Percentiles rank a stretch among this genome's conserved stretches.
Conservation (phyloP, 805 yeast genomes). For the Lachancea sp. region DNA sequence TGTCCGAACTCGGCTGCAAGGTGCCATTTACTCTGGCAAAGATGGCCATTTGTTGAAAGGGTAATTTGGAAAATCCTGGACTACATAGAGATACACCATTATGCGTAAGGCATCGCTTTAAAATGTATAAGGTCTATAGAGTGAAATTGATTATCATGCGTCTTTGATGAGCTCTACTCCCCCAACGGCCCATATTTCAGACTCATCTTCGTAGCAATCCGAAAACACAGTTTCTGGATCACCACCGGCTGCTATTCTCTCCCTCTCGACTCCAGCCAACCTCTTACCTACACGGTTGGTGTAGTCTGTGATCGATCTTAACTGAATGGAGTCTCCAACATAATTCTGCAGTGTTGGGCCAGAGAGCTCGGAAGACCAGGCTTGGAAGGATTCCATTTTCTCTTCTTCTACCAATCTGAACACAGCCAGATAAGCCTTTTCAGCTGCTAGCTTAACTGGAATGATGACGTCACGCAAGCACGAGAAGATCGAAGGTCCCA, state of each 20-base stretch:
- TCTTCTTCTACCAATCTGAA: slow-evolving; percentile 68
- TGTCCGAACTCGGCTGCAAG: slow-evolving; percentile 16
- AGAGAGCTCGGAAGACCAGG: slow-evolving; percentile 52
- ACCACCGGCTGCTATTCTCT: slow-evolving; percentile 83
- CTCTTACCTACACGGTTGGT: slow-evolving; percentile 85
- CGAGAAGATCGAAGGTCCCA: slow-evolving; percentile 71
- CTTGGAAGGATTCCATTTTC: slow-evolving; percentile 44
- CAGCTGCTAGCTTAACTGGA: slow-evolving; percentile 92
- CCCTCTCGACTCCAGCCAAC: slow-evolving; percentile 81
- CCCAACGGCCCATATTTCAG: slow-evolving; percentile 85
- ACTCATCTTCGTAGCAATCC: slow-evolving; percentile 80
- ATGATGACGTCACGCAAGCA: slow-evolving; percentile 83
- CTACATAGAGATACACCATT: slow-evolving; percentile 8
- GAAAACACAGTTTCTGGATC: slow-evolving; percentile 79
- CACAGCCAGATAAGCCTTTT: slow-evolving; percentile 72
- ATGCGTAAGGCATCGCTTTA: background rate
- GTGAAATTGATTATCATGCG: slow-evolving; percentile 1
- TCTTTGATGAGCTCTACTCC: slow-evolving; percentile 42
- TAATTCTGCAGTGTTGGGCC: slow-evolving; percentile 35
- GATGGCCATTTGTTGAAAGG: slow-evolving; percentile 16
- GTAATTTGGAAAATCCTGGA: slow-evolving; percentile 24
- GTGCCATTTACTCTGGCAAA: slow-evolving; percentile 29
- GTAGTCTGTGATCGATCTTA: slow-evolving; percentile 80
- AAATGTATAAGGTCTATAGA: background rate
- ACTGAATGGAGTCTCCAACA: slow-evolving; percentile 45